Percentiles rank a stretch among this genome's conserved stretches.
Evolutionary conservation across 73 alveolate genomes (phyloP).

Genomic region (Durusdinium trenchii): DNA sequence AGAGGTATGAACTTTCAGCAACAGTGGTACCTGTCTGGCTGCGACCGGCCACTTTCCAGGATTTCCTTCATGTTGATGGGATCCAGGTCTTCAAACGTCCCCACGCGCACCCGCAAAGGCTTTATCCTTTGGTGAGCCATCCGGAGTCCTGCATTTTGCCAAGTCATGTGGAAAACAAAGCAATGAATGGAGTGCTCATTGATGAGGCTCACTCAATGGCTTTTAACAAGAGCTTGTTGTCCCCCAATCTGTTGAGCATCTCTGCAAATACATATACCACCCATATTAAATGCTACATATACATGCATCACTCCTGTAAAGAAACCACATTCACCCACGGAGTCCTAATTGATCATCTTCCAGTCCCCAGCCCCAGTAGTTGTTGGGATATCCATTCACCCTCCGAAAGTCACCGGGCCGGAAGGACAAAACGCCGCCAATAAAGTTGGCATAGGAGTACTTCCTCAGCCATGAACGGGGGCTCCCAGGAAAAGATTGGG

Average conservation of each 20-base stretch:
- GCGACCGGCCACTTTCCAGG: conserved; percentile 41
- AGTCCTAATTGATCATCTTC: conserved; percentile 88
- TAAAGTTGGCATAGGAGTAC: conserved; percentile 60
- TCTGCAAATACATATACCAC: too few relatives aligned
- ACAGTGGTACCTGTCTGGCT: neutral
- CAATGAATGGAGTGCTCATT: too few relatives aligned
- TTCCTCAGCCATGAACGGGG: too few relatives aligned
- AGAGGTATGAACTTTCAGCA: neutral
- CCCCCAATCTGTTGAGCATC: too few relatives aligned
- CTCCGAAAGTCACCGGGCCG: conserved; percentile 63
- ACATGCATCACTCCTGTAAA: too few relatives aligned
- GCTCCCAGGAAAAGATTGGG: too few relatives aligned
- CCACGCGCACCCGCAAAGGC: conserved; percentile 60
- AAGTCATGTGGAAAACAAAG: too few relatives aligned
- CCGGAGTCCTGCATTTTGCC: too few relatives aligned
- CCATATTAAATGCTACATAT: too few relatives aligned
- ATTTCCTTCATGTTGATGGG: conserved; percentile 75
- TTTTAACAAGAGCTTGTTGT: too few relatives aligned
- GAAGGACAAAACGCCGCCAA: conserved; percentile 87
- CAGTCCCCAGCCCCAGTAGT: conserved; percentile 96
- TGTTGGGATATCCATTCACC: conserved; percentile 81
- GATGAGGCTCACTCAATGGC: too few relatives aligned
- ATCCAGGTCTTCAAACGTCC: conserved; percentile 71
- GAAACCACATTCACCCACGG: too few relatives aligned
- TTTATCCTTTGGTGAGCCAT: conserved; percentile 69